Evolutionary conservation across 75 land plant species (phyloP), one percentile per base, ranked within the genome.

Genomic region (Ceratopteris richardii): DNA sequence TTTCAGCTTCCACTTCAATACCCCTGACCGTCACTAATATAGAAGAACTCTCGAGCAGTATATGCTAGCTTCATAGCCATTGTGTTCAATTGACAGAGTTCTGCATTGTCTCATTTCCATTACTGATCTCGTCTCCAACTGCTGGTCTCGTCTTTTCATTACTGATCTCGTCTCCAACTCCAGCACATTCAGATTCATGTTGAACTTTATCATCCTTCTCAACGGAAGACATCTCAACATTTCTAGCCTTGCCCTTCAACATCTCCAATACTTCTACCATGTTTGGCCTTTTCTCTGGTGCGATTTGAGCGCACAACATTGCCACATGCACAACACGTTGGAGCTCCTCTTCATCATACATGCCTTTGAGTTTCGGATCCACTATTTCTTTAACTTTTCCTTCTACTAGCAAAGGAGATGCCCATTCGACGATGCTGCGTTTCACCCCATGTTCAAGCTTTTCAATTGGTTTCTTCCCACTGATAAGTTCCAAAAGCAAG

Each of bases 391-490:
- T 51, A 24, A 83, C 65, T 47, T 56, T 70, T 17, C 69, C 77
- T 51, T 67, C 56, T 47, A 60, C 31, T 9, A 73, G 75, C 48
- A 82, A 53, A 20, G 90, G 85, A 27, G 67, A 39, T 16, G 90
- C 86, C 93, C 93, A 88, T 50, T 85, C 78, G 9, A 67, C 57
- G 39, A 88, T 80, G 13, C 66, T 63, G 27, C 85, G 65, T 66
- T 69, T 78, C 9, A 60, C 43, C 2, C 80, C 79, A 31, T 54
- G 31, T 24, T 59, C 66, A n/a, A 82, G 33, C 40, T 82, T 86
- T 56, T 85, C 86, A 44, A 82, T 60, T 13, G 93, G 89, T 56
- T 66, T 81, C 68, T 72, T 74, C 19, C 78, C 93, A 55, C 78
- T 79, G 25, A 76, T 73, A 42, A 88, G 60, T 65, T 88, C 93